These are phyloP conservation scores for Rhodotorula sp. DNA, from an alignment of 1,284 basidiomycete species.

Conservation along the genomic window DNA sequence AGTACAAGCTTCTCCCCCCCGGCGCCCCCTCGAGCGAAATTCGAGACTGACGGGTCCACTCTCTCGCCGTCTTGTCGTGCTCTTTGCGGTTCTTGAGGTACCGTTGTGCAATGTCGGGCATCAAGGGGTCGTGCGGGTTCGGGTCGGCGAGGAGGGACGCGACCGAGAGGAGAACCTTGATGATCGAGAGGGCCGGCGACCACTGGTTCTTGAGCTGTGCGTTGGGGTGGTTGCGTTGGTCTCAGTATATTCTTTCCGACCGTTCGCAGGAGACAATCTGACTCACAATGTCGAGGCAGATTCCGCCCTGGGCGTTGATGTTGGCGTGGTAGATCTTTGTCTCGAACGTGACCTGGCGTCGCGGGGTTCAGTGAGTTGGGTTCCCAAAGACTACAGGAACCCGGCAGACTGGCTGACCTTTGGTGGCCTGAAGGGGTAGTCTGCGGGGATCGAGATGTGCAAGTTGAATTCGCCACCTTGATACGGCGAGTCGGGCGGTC, in stretches of 20 bases:
- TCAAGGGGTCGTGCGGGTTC: conserved; percentile 83
- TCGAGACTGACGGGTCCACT: conserved; percentile 30
- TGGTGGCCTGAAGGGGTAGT: conserved; percentile 74
- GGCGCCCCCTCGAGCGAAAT: no score
- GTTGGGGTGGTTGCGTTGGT: neutral
- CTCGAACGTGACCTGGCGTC: conserved; percentile 97
- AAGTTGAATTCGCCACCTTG: conserved; percentile 81
- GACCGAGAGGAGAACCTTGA: conserved; percentile 70
- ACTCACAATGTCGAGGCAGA: conserved; percentile 58
- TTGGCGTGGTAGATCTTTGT: conserved; percentile 84
- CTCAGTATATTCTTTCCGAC: neutral
- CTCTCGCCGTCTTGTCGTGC: conserved; percentile 37
- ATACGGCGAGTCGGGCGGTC: conserved; percentile 69
- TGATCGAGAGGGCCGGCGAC: conserved; percentile 75
- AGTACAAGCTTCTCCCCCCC: no score
- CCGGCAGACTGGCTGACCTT: neutral
- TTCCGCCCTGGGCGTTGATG: conserved; percentile 96
- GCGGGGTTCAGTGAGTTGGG: conserved; percentile 63
- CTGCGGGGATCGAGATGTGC: conserved; percentile 66
- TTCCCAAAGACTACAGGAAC: neutral
- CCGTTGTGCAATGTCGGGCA: conserved; percentile 67
- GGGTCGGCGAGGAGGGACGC: conserved; percentile 97
- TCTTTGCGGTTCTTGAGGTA: conserved; percentile 56
- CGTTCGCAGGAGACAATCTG: no score
- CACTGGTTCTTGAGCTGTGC: conserved; percentile 58